phyloP scores from a whole-genome alignment of 495 filamentous ascomycete species.

The Aspergillus ostianus region DNA sequence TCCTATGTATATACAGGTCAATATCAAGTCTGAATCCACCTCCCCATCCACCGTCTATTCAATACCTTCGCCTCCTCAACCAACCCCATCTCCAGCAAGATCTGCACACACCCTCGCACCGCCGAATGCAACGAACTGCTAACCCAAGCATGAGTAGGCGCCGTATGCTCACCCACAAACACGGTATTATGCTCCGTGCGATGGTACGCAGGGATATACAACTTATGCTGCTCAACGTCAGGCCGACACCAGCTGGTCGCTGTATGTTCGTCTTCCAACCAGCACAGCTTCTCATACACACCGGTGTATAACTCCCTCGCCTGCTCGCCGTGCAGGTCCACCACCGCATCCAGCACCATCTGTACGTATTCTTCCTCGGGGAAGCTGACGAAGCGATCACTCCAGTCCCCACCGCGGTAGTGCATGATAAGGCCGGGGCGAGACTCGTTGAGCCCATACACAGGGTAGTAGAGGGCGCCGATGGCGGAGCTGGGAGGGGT shows the following conservation, averaged over 20 bases:
- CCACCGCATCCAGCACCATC: constrained; percentile 53
- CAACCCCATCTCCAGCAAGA: constrained; percentile 63
- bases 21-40: constrained; percentile 44
- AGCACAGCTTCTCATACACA: constrained; percentile 55
- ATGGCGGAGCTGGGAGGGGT: constrained; percentile 51
- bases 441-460: constrained; percentile 58
- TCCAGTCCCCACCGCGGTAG: constrained; percentile 49
- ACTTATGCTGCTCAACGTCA: constrained; percentile 54
- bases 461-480: constrained; percentile 58
- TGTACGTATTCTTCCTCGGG: constrained; percentile 53
- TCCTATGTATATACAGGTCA: no score
- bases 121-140: constrained; percentile 60
- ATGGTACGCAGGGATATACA: constrained; percentile 66
- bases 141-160: constrained; percentile 69
- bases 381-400: constrained; percentile 42
- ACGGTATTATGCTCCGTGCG: constrained; percentile 63
- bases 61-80: constrained; percentile 66
- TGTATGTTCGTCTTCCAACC: constrained; percentile 51
- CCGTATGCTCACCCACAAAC: constrained; percentile 67
- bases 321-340: constrained; percentile 56
- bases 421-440: constrained; percentile 60
- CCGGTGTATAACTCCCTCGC: constrained; percentile 56
- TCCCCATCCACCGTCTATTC: constrained; percentile 63
- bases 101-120: constrained; percentile 58
- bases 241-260: constrained; percentile 54